Percentiles rank a stretch among this genome's conserved stretches.
Conservation (phyloP, 345 rosid genomes). For the Euphorbia pulcherrima region DNA sequence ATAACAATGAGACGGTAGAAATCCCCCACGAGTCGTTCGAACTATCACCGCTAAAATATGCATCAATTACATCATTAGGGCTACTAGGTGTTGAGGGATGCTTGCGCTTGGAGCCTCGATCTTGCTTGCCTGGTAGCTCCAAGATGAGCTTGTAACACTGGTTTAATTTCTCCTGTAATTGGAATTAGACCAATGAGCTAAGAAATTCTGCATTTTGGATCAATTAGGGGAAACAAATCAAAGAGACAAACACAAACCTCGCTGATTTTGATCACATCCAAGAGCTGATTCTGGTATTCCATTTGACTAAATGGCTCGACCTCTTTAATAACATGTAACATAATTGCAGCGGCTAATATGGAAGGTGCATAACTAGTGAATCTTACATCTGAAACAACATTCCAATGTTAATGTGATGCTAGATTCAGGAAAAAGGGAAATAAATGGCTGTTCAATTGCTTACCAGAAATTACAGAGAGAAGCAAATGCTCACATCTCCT, state of each 20-base stretch:
- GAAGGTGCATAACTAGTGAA: constrained; percentile 59
- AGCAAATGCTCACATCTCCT: constrained; percentile 65
- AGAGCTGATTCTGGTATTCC: constrained; percentile 56
- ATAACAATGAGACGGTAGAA: constrained; percentile 41
- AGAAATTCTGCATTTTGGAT: background rate
- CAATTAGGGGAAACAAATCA: background rate
- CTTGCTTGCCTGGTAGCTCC: constrained; percentile 38
- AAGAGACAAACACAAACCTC: constrained; percentile 56
- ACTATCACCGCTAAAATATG: constrained; percentile 58
- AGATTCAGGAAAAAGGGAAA: too few relatives aligned
- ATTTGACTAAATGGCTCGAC: constrained; percentile 45
- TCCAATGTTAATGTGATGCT: constrained; percentile 4
- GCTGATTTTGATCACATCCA: constrained; percentile 48
- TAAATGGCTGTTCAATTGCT: constrained; percentile 31
- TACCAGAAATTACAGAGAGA: constrained; percentile 67
- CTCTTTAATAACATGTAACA: constrained; percentile 61
- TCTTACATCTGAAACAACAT: constrained; percentile 61
- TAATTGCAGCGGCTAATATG: constrained; percentile 64
- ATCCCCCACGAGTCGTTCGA: constrained; percentile 55
- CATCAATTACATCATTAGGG: constrained; percentile 56
- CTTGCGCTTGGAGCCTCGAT: constrained; percentile 47
- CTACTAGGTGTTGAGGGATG: constrained; percentile 35
- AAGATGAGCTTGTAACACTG: constrained; percentile 59
- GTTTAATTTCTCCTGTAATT: constrained; percentile 50
- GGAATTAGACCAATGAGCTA: constrained; percentile 2